Base-by-base conservation (phyloP, 2,329 filamentous ascomycete species). In the Colletotrichum tropicale region DNA sequence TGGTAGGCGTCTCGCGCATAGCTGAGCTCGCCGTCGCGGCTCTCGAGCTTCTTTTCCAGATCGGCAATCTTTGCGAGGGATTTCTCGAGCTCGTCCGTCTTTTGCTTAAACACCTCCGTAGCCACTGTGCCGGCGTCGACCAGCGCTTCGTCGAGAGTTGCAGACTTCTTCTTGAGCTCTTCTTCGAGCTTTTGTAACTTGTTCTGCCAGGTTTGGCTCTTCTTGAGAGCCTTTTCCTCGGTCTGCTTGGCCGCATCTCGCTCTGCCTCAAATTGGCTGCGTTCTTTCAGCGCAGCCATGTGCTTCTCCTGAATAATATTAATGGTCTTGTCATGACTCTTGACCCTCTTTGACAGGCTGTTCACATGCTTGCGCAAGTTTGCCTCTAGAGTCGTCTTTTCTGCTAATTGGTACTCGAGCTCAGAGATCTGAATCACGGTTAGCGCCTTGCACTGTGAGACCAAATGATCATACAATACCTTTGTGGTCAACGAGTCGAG, bases 1-100 rank as follows among this genome's bases (percentile, higher is more conserved):
- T 93, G 92, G 79, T 94, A 94, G 12, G 88, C 85, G 6, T 87
- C 86, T 68, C 90, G 88, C 15, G 88, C 84, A 79, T 92, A 94
- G 3, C 92, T 90, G 30, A 88, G 84, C 6, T 92, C 90, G 16
- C 84, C 85, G 32, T 89, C 83, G 2, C 82, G 77, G 16, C 78
- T 78, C 5, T 78, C 76, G 4, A 83, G 43, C 67, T 84, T 86
- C 79, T 86, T 86, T 77, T 88, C 84, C 5, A 87, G 79, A 8
- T 79, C 75, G 6, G 86, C 82, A 7, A 85, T 83, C 68, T 85
- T 84, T 7, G 85, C 80, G 24, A 84, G 84, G 1, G 83, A 82
- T 70, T 83, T 83, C 52, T 88, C 86, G 6, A 89, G 83, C 16
- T 84, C 80, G 64, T 84, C 82, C 18, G 87, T 83, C 30, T 88